Percentiles rank a stretch among this genome's conserved stretches.
Evolutionary conservation across 176 grass and related monocot genomes (phyloP).

Genomic region (Triticum timopheevii): DNA sequence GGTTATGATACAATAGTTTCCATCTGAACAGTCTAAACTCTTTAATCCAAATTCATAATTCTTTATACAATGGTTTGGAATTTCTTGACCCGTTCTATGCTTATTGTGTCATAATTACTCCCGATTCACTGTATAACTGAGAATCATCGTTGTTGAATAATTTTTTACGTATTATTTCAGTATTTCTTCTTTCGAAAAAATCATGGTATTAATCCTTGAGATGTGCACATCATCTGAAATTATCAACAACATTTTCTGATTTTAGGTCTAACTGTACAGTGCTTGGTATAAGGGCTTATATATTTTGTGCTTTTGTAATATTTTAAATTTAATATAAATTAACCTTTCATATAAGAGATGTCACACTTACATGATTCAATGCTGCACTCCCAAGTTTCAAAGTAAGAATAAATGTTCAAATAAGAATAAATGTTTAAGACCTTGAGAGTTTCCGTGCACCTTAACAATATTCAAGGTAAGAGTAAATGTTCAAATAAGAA

Average conservation of each 20-base stretch:
- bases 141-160: background rate
- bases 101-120: background rate
- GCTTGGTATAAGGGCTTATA: background rate
- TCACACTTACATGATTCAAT: background rate
- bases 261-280: background rate
- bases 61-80: background rate
- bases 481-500: background rate
- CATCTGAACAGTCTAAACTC: too few species aligned
- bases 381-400: too few species aligned
- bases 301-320: background rate
- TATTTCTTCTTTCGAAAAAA: background rate
- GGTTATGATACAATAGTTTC: too few species aligned
- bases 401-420: too few species aligned
- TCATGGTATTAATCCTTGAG: background rate
- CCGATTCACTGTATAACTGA: background rate
- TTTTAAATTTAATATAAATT: background rate
- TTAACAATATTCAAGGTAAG: background rate
- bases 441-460: background rate
- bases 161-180: background rate
- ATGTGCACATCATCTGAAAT: background rate
- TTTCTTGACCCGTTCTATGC: background rate
- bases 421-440: too few species aligned
- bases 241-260: background rate
- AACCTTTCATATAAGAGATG: background rate
- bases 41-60: background rate